Evolutionary conservation across 2,329 filamentous ascomycete species (phyloP).

Genomic region (Bimuria novae-zelandiae): DNA sequence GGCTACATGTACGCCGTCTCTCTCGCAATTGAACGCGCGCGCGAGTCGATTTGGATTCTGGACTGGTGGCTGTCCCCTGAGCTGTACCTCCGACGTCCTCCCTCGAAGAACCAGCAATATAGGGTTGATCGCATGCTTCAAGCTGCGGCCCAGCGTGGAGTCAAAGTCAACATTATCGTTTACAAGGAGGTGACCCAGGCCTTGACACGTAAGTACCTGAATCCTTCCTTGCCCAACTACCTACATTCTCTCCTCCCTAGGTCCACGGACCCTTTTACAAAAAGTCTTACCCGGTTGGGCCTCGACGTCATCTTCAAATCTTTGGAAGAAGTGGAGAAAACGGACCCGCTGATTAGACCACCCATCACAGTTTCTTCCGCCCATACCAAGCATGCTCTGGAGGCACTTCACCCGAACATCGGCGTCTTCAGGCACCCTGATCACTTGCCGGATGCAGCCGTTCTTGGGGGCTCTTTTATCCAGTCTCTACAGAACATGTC

Average conservation of each 20-base stretch:
- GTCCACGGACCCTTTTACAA: slow-evolving; percentile 49
- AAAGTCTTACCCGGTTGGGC: slow-evolving; percentile 46
- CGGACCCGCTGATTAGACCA: slow-evolving; percentile 51
- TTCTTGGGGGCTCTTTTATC: slow-evolving; percentile 63
- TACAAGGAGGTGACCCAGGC: slow-evolving; percentile 86
- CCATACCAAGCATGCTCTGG: slow-evolving; percentile 80
- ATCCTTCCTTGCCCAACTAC: slow-evolving; percentile 49
- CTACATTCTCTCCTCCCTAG: slow-evolving; percentile 50
- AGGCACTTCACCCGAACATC: slow-evolving; percentile 80
- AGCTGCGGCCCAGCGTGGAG: slow-evolving; percentile 80
- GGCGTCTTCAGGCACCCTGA: slow-evolving; percentile 89
- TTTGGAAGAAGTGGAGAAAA: slow-evolving; percentile 51
- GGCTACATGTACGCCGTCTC: slow-evolving; percentile 83
- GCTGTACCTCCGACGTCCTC: slow-evolving; percentile 82
- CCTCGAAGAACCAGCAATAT: slow-evolving; percentile 79
- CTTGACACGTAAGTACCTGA: slow-evolving; percentile 69
- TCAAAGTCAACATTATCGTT: slow-evolving; percentile 82
- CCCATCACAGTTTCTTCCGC: slow-evolving; percentile 62
- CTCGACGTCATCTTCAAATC: slow-evolving; percentile 52
- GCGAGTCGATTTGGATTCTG: slow-evolving; percentile 80
- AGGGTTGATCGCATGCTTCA: slow-evolving; percentile 82
- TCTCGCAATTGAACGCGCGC: slow-evolving; percentile 75
- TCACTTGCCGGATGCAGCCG: slow-evolving; percentile 75
- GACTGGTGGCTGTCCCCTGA: slow-evolving; percentile 92
- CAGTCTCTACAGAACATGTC: slow-evolving; percentile 61